A percentile compares a stretch with the other conserved stretches of the same genome.
Conservation (phyloP, 441 rosid species). For the Gossypium trilobum region DNA sequence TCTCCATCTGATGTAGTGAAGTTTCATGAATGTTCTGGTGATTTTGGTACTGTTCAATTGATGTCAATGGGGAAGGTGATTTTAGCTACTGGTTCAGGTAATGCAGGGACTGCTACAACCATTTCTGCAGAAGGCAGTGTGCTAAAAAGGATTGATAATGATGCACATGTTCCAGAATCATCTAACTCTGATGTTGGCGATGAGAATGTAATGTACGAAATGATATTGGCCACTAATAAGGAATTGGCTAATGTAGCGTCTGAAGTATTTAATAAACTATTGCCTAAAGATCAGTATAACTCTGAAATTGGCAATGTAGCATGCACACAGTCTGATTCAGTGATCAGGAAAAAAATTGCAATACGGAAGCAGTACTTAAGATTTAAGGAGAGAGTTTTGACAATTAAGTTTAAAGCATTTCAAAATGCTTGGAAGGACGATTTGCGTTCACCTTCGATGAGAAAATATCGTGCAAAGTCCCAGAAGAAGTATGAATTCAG, state of each 20-base stretch:
- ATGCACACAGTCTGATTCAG: slow-evolving; percentile 28
- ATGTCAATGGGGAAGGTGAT: slow-evolving; percentile 15
- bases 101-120: slow-evolving; percentile 22
- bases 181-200: slow-evolving; percentile 18
- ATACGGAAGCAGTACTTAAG: slow-evolving; percentile 36
- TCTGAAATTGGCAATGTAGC: slow-evolving; percentile 24
- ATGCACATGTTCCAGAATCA: slow-evolving; percentile 14
- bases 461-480: slow-evolving; percentile 54
- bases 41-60: slow-evolving; percentile 21
- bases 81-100: slow-evolving; percentile 17
- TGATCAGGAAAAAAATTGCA: slow-evolving; percentile 40
- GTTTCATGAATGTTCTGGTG: slow-evolving; percentile 24
- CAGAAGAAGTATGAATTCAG: slow-evolving; percentile 56
- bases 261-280: slow-evolving; percentile 42
- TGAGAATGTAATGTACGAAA: slow-evolving; percentile 32
- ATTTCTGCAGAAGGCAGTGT: slow-evolving; percentile 24
- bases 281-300: slow-evolving; percentile 37
- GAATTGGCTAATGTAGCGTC: slow-evolving; percentile 53
- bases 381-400: slow-evolving; percentile 71
- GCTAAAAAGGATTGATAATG: slow-evolving; percentile 12
- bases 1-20: slow-evolving; percentile 26
- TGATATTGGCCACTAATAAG: slow-evolving; percentile 55
- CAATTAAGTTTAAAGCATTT: slow-evolving; percentile 74
- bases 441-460: slow-evolving; percentile 39
- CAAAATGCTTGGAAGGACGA: slow-evolving; percentile 89